These are phyloP conservation scores for Suillus discolor DNA, from an alignment of 768 basidiomycete genomes.

Conservation along the genomic window DNA sequence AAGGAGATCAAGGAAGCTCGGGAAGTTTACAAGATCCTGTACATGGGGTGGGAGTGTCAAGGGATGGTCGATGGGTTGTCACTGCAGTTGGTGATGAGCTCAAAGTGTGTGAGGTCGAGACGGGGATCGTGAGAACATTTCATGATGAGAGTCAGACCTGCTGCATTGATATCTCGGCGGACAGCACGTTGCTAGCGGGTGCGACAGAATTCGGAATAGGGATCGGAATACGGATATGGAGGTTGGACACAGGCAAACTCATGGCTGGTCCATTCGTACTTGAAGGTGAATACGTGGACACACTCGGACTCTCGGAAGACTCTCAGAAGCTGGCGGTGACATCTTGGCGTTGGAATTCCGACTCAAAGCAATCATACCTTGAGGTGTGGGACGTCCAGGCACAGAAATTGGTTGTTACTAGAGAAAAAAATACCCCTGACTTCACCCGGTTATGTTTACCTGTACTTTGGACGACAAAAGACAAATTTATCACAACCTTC, in stretches of 20 bases:
- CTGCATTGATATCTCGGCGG: background rate
- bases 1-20: background rate
- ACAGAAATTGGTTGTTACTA: background rate
- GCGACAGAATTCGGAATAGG: no score
- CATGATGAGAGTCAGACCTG: no score
- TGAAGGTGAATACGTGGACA: fast-evolving
- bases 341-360: no score
- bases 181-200: background rate
- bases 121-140: background rate
- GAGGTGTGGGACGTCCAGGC: background rate
- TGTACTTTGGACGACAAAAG: background rate
- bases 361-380: background rate
- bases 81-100: background rate
- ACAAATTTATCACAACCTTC: background rate
- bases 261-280: background rate
- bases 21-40: background rate
- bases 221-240: background rate
- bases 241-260: background rate
- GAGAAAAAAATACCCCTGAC: no score
- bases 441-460: no score
- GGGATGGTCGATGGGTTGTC: background rate
- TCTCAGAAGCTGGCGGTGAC: background rate
- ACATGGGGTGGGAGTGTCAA: background rate
- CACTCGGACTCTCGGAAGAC: background rate
- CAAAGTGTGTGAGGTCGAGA: background rate